Evolutionary conservation across 345 rosid genomes (phyloP), one percentile per base, ranked within the genome.

Genomic region (Bretschneidera sinensis): DNA sequence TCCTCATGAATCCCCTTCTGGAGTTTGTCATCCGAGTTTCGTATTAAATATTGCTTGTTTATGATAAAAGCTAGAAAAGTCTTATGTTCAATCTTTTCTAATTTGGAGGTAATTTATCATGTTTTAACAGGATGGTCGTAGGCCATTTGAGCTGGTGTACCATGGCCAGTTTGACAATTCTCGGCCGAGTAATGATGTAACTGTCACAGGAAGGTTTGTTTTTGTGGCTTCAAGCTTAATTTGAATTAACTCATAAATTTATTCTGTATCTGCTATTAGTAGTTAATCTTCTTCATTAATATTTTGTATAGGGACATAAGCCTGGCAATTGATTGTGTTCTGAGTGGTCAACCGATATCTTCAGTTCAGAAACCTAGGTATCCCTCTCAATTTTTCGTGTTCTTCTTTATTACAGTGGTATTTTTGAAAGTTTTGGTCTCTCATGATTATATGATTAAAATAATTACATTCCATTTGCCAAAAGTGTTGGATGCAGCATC

Each of bases 101-200:
- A 39, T 4, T 39, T 39, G 45, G 11, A 24, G 34, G 24, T 54
- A 17, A 8, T 23, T 17, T 24, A 24, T 24, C 57, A 21, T 25
- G 17, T 20, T 69, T 22, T 53, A 60, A 67, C 75, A 92, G 97
- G 91, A 78, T 68, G 95, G 95, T 39, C 79, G 92, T 45, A 82
- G 98, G 77, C 98, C 98, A 57, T 89, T 85, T 77, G 89, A 87
- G 80, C 84, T 92, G 25, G 87, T 86, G 49, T 92, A 88, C 83
- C 98, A 83, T 43, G 96, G 98, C 34, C 98, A 89, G 19, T 92
- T 83, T 76, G 92, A 92, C 67, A 85, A 87, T 79, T 92, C 98
- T 47, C 80, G 95, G 59, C 97, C 95, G 54, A 85, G 86, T 62
- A 92, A 62, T 72, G 81, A 71, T 55, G 60, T 78, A 60, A 84